Evolutionary conservation across 129 eudicot genomes (phyloP), one percentile per base, ranked within the genome.

Genomic region (Centaurea solstitialis): DNA sequence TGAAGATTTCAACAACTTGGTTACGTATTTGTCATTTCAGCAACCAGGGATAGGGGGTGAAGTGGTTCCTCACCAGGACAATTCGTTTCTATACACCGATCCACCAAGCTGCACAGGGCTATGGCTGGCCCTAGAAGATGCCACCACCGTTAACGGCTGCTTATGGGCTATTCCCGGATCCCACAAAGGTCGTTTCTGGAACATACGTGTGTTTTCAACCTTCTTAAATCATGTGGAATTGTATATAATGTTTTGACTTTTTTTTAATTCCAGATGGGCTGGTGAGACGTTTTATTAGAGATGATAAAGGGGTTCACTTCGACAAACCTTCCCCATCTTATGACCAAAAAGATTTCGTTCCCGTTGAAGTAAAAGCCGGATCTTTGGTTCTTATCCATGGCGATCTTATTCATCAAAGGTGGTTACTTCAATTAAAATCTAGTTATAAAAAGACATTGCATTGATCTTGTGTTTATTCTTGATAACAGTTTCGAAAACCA

Each of bases 31-130:
- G 38, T 68, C 64, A 43, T 87, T 75, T 41, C 92, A 95, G 99
- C 99, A 95, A 95, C 99, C 99, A 15, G 97, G 99, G 45, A 94
- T 94, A 12, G 99, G 99, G 35, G 98, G 99, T 41, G 99, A 95
- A 80, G 99, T 95, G 37, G 98, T 95, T 65, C 99, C 99, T 17
- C 98, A 91, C 84, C 97, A 90, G 84, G 99, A 96, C 78, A 96
- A 93, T 75, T 93, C 99, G 3, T 96, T 96, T 88, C 88, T 96
- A 37, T 89, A 88, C 62, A 96, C 99, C 30, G 89, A 91, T 62
- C 99, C 99, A 50, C 80, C 88, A 76, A 93, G 90, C 47, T 96
- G 99, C 91, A 96, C 99, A 0, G 99, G 99, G 43, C 80, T 96
- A 78, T 96, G 99, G 99, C 91, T 96, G 18, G 99, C 99, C 59